Evolutionary conservation across 148 eudicot species (phyloP).

Genomic region (Linanthus parryae): DNA sequence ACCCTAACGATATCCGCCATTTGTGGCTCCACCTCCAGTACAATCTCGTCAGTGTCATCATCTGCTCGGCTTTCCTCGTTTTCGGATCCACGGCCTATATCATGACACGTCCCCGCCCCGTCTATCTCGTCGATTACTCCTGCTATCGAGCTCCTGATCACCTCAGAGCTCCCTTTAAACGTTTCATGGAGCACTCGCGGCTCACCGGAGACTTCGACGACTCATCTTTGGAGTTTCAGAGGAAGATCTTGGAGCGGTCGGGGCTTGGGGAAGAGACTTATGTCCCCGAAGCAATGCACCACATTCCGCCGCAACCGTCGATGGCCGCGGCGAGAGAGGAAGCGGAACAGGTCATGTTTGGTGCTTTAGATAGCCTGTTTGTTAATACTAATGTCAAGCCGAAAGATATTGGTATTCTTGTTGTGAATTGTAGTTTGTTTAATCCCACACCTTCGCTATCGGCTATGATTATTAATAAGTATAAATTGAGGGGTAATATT

Average conservation of each 20-base stretch:
- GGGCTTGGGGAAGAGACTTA: conserved; percentile 29
- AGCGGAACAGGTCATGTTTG: conserved; percentile 29
- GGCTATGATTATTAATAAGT: conserved; percentile 16
- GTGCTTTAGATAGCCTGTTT: conserved; percentile 25
- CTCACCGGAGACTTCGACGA: conserved; percentile 24
- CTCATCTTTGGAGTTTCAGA: conserved; percentile 24
- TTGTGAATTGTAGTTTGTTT: conserved; percentile 35
- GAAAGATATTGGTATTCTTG: conserved; percentile 30
- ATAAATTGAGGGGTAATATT: conserved; percentile 24
- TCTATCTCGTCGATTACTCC: conserved; percentile 16
- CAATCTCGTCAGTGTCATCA: conserved; percentile 8
- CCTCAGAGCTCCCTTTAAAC: conserved; percentile 2
- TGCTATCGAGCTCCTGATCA: conserved; percentile 12
- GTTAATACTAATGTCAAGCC: conserved; percentile 16
- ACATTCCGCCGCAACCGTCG: conserved; percentile 17
- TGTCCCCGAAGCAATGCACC: conserved; percentile 18
- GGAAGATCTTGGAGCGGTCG: conserved; percentile 30
- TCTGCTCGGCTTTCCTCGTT: conserved; percentile 10
- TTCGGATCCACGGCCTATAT: conserved; percentile 8
- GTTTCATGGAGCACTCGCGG: conserved; percentile 20
- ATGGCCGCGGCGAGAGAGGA: conserved; percentile 28
- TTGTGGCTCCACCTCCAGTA: conserved; percentile 16
- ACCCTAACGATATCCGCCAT: conserved; percentile 3
- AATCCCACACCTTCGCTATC: conserved; percentile 26
- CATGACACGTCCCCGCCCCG: conserved; percentile 16